Evolutionary conservation across 2,329 filamentous ascomycete genomes (phyloP).

Genomic region (Davidsoniella eucalypti): DNA sequence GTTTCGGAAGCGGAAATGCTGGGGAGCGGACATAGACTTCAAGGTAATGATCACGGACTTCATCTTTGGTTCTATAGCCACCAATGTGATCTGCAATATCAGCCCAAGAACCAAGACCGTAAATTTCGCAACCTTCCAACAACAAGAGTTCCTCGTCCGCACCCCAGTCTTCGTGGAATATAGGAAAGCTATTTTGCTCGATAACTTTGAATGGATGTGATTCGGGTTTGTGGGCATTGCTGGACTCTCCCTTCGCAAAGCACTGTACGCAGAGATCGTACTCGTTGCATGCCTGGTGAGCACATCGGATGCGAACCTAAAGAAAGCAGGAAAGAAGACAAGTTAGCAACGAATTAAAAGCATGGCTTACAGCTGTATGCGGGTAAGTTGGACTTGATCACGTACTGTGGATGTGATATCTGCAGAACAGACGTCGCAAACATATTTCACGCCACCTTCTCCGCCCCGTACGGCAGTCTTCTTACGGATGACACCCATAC

Average conservation of each 20-base stretch:
- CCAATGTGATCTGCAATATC: constrained; percentile 98
- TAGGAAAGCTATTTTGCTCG: constrained; percentile 95
- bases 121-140: constrained; percentile 87
- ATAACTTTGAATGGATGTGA: constrained; percentile 86
- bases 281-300: constrained; percentile 66
- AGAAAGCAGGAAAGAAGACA: background rate
- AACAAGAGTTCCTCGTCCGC: constrained; percentile 92
- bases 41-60: constrained; percentile 89
- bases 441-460: constrained; percentile 84
- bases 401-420: constrained; percentile 93
- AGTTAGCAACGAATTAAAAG: background rate
- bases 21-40: constrained; percentile 71
- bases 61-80: constrained; percentile 83
- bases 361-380: background rate
- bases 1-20: constrained; percentile 71
- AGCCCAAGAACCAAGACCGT: constrained; percentile 91
- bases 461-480: constrained; percentile 75
- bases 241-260: constrained; percentile 67
- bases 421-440: constrained; percentile 91
- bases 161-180: constrained; percentile 89
- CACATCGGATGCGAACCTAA: constrained; percentile 88
- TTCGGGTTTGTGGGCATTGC: constrained; percentile 70
- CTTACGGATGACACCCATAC: constrained; percentile 90
- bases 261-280: constrained; percentile 96
- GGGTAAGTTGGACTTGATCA: constrained; percentile 15